Conservation (phyloP, 192 early-diverging fungal genomes). For the Coemansia sp. region DNA sequence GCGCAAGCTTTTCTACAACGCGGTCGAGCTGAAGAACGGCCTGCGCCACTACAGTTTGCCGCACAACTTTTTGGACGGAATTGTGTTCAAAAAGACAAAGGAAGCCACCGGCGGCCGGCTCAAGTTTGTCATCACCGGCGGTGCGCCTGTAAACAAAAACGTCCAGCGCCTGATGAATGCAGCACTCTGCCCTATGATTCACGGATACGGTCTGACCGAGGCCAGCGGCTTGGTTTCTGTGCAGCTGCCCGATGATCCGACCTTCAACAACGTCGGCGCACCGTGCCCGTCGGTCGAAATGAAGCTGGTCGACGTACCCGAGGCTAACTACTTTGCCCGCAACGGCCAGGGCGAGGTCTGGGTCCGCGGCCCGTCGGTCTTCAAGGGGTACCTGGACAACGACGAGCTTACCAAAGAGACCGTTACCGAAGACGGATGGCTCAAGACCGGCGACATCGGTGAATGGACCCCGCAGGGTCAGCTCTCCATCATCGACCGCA, state of each 20-base stretch:
- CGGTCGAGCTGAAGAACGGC: conserved; percentile 76
- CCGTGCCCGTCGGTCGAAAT: conserved; percentile 76
- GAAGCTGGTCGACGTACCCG: conserved; percentile 73
- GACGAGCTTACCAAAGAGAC: conserved; percentile 66
- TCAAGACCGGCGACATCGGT: conserved; percentile 89
- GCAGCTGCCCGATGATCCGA: conserved; percentile 62
- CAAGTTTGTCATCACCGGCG: conserved; percentile 78
- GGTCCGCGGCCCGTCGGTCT: conserved; percentile 78
- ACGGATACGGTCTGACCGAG: conserved; percentile 89
- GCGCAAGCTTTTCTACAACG: conserved; percentile 73
- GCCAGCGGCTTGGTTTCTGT: conserved; percentile 71
- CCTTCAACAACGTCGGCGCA: conserved; percentile 67
- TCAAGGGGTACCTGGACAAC: conserved; percentile 81
- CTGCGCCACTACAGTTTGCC: conserved; percentile 59
- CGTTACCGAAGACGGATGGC: conserved; percentile 78
- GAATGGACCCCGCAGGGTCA: conserved; percentile 78
- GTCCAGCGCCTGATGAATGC: conserved; percentile 83
- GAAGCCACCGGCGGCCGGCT: conserved; percentile 85
- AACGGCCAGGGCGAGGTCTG: conserved; percentile 79
- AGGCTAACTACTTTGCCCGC: conserved; percentile 64
- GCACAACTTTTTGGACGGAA: conserved; percentile 82
- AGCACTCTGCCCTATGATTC: conserved; percentile 73
- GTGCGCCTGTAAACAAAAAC: conserved; percentile 83
- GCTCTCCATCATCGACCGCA: conserved; percentile 85
- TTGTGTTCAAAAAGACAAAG: conserved; percentile 79